Percentiles rank a stretch among this genome's conserved stretches.
Conservation (phyloP, 805 yeast species). For the Cyberlindnera suaveolens region DNA sequence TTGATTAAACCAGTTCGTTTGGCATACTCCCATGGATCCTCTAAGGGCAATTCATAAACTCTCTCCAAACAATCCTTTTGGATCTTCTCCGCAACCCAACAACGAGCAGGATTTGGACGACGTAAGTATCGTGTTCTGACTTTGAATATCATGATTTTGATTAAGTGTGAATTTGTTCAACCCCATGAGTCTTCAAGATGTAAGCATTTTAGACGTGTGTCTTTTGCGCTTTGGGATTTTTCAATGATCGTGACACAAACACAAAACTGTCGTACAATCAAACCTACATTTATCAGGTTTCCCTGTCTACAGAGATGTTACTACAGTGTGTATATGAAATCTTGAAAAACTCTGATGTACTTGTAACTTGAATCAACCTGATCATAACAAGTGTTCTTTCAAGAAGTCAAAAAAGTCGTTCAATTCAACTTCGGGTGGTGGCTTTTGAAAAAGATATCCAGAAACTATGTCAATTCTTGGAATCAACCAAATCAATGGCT, state of each 20-base stretch:
- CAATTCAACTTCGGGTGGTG: too few relatives aligned
- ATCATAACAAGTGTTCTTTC: too few relatives aligned
- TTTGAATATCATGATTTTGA: background rate
- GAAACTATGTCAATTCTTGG: background rate
- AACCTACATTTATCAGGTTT: background rate
- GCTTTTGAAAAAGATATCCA: background rate
- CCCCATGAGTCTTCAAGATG: too few relatives aligned
- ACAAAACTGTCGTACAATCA: background rate
- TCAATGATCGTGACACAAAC: too few relatives aligned
- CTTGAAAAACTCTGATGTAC: background rate
- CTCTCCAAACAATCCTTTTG: background rate
- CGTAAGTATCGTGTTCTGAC: background rate
- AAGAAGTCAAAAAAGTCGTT: too few relatives aligned
- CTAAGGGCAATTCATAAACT: background rate
- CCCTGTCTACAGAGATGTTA: background rate
- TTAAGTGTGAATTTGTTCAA: too few relatives aligned
- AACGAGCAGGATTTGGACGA: background rate
- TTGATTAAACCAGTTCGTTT: background rate
- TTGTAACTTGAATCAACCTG: too few relatives aligned
- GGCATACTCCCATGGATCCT: slow-evolving; percentile 1
- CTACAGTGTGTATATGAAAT: background rate
- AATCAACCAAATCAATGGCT: slow-evolving; percentile 1
- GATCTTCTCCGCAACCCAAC: background rate
- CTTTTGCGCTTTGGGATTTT: too few relatives aligned
- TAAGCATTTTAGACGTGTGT: too few relatives aligned